Conservation (phyloP, 768 basidiomycete species). For the Trametes elegans region DNA sequence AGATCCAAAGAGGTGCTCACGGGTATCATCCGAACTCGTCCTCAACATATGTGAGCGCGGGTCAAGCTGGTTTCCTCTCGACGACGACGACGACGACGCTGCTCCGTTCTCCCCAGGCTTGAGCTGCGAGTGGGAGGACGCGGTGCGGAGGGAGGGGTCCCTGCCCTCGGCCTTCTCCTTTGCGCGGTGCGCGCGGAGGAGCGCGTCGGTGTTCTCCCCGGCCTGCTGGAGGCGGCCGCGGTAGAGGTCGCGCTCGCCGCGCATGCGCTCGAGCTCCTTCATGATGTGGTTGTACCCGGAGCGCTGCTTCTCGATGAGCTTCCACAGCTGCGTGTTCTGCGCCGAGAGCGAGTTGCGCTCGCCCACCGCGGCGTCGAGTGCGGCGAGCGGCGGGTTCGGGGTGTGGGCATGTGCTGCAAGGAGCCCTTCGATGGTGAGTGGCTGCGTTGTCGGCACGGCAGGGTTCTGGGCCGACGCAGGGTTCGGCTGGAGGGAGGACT, state of each 20-base stretch:
- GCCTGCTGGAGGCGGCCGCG: conserved; percentile 34
- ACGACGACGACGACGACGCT: conserved; percentile 1
- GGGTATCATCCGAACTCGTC: conserved; percentile 34
- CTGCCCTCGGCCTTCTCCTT: conserved; percentile 30
- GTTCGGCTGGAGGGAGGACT: conserved; percentile 17
- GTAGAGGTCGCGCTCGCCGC: conserved; percentile 73
- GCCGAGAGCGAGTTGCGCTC: conserved; percentile 79
- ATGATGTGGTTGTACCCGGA: conserved; percentile 74
- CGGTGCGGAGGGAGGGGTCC: conserved; percentile 28
- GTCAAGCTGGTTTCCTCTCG: conserved; percentile 25
- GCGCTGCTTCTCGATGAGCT: conserved; percentile 90
- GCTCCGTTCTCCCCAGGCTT: conserved; percentile 25
- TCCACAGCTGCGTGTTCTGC: conserved; percentile 93
- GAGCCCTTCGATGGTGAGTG: conserved; percentile 51
- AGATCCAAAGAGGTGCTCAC: conserved; percentile 27
- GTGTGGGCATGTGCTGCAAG: conserved; percentile 53
- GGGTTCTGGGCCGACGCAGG: conserved; percentile 21
- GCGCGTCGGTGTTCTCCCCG: conserved; percentile 47
- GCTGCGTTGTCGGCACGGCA: conserved; percentile 29
- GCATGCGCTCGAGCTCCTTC: conserved; percentile 83
- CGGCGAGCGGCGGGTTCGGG: conserved; percentile 51
- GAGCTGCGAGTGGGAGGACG: conserved; percentile 31
- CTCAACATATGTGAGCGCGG: conserved; percentile 25
- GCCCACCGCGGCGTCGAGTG: conserved; percentile 72
- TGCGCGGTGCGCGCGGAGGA: conserved; percentile 30